A percentile compares a stretch with the other conserved stretches of the same genome.
Conservation (phyloP, 2,329 filamentous ascomycete genomes). For the Aspergillus texensis region DNA sequence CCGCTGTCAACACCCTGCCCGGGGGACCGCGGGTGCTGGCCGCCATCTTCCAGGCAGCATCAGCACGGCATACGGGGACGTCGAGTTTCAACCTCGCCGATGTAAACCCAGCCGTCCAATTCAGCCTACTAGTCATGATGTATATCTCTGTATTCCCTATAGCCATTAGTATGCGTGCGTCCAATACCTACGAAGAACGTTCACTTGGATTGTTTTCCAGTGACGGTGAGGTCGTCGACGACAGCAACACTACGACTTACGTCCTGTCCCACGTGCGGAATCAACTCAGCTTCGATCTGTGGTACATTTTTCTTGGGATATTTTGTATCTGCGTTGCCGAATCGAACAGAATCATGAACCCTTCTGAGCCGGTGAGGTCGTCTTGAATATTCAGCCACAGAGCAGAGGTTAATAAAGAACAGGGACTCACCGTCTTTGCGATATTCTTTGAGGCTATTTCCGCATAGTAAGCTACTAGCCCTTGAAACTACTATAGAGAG, state of each 20-base stretch:
- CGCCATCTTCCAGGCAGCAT: conserved; percentile 61
- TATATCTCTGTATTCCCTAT: conserved; percentile 96
- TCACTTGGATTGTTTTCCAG: conserved; percentile 60
- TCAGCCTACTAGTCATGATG: conserved; percentile 83
- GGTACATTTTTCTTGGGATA: conserved; percentile 64
- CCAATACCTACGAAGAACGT: conserved; percentile 71
- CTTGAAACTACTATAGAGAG: neutral
- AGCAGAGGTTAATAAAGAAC: neutral
- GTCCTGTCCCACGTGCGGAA: conserved; percentile 60
- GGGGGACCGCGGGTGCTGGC: conserved; percentile 55
- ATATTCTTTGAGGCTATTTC: conserved; percentile 50
- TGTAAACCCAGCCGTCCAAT: conserved; percentile 59
- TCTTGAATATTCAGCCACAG: neutral
- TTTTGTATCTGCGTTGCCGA: conserved; percentile 63
- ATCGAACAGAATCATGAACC: conserved; percentile 31
- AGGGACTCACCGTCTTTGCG: conserved; percentile 57
- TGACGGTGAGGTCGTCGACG: conserved; percentile 28
- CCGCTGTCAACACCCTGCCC: conserved; percentile 45
- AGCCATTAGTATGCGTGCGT: conserved; percentile 80
- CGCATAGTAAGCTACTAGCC: conserved; percentile 36
- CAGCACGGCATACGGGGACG: conserved; percentile 52
- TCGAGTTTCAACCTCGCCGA: conserved; percentile 54
- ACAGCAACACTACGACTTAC: conserved; percentile 40
- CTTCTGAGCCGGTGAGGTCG: conserved; percentile 27
- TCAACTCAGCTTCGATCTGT: conserved; percentile 68